Evolutionary conservation across 768 basidiomycete species (phyloP), one percentile per base, ranked within the genome.

Genomic region (Atractiella rhizophila): DNA sequence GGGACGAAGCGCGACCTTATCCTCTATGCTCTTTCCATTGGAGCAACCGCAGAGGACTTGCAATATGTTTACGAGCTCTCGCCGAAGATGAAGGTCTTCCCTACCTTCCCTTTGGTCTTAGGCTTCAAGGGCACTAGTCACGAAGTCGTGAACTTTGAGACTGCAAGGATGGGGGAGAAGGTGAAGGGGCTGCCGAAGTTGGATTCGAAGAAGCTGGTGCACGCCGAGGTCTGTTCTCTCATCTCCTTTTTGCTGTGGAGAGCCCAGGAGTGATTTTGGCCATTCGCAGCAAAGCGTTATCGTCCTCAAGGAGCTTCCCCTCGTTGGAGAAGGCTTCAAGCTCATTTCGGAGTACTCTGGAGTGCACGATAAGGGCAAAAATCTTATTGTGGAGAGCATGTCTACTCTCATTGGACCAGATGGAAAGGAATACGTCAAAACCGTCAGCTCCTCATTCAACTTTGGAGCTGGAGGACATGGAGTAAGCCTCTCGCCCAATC

Each of bases 401-500:
- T 69, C 76, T 4, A 68, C 76, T 49, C 86, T 83, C 3, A 69
- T 70, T n/a, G 52, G 80, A 94, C 59, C 73, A 75, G 53, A 53
- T 0, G 83, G 83, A 2, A 63, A 76, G 42, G 60, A 79, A 39
- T 66, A 94, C 40, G 86, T 81, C 55, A 83, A 91, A 61, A 91
- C 81, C 58, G 79, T 86, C 57, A 69, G 73, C 9, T 94, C 86
- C 1, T 64, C 86, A 1, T 77, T 91, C 58, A 70, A 86, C 46
- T 78, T 86, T 42, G 85, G 83, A 2, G 67, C 78, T 21, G 88
- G 88, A 15, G 85, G 85, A 0, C 88, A 94, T 57, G 81, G 81
- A 3, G 88, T 88, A 13, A 80, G 76, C 62, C 76, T 79, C 42
- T 60, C 58, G 24, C 83, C 82, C 24, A 70, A 63, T 35, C 80